Conservation (phyloP, 1,139 yeast genomes). For the Groenewaldozyma auringiensis region DNA sequence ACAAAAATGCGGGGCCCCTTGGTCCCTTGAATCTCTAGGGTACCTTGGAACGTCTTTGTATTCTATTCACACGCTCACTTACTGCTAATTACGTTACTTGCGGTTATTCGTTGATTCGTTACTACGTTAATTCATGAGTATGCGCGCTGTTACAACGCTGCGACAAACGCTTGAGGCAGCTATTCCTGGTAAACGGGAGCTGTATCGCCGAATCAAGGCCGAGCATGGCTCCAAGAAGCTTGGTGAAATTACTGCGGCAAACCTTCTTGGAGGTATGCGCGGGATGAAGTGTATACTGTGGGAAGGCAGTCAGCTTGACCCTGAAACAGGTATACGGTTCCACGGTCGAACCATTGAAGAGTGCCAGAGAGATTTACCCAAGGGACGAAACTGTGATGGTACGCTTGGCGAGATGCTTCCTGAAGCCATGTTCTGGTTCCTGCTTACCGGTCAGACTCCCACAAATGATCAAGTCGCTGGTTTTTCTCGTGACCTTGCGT, state of each 20-base stretch:
- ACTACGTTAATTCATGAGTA: too few relatives aligned
- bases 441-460: constrained; percentile 88
- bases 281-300: constrained; percentile 45
- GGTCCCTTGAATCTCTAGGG: too few relatives aligned
- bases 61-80: too few relatives aligned
- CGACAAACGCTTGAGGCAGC: constrained; percentile 35
- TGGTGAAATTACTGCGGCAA: constrained; percentile 40
- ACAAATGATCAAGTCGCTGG: constrained; percentile 66
- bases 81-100: too few relatives aligned
- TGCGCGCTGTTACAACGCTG: constrained; percentile 12
- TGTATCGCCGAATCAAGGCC: constrained; percentile 34
- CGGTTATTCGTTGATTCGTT: too few relatives aligned
- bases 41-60: too few relatives aligned
- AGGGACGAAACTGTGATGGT: constrained; percentile 29
- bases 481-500: constrained; percentile 75
- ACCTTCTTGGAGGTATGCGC: constrained; percentile 49
- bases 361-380: constrained; percentile 41
- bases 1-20: too few relatives aligned
- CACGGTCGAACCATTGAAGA: constrained; percentile 48
- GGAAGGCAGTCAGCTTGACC: constrained; percentile 49
- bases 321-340: constrained; percentile 47
- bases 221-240: constrained; percentile 30
- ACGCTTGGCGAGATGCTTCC: constrained; percentile 52
- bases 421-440: constrained; percentile 88
- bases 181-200: constrained; percentile 38